Percentiles rank a stretch among this genome's conserved stretches.
phyloP scores from a whole-genome alignment of 495 filamentous ascomycete species.

The Annulohypoxylon bovei region DNA sequence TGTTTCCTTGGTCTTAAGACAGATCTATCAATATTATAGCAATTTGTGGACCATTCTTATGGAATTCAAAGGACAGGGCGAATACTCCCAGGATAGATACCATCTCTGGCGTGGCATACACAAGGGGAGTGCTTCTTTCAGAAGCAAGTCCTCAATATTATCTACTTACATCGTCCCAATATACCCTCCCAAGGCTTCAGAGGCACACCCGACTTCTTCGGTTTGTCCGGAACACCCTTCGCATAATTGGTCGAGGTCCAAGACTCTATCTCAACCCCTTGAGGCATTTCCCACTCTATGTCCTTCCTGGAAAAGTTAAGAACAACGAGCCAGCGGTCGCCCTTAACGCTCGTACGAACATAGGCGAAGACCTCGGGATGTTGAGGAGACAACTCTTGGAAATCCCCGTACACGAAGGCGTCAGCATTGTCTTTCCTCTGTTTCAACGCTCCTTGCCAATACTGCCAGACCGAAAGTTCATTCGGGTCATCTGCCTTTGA shows the following conservation, averaged over 20 bases:
- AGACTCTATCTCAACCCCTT: slow-evolving; percentile 14
- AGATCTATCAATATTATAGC: neutral
- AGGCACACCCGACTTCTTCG: slow-evolving; percentile 24
- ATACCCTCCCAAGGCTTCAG: slow-evolving; percentile 43
- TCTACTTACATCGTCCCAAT: slow-evolving; percentile 27
- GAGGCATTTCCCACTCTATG: slow-evolving; percentile 36
- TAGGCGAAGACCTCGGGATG: slow-evolving; percentile 46
- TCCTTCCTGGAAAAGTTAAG: slow-evolving; percentile 43
- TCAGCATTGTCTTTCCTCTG: slow-evolving; percentile 62
- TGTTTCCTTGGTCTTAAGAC: neutral
- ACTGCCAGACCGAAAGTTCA: slow-evolving; percentile 52
- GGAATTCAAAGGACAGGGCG: neutral
- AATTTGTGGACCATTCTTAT: neutral
- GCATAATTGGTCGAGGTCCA: slow-evolving; percentile 35
- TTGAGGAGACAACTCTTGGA: slow-evolving; percentile 47
- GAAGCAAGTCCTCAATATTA: neutral
- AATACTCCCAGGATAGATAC: neutral
- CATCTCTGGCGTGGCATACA: too few relatives aligned
- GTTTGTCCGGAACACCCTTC: slow-evolving; percentile 26
- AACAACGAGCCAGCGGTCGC: slow-evolving; percentile 42
- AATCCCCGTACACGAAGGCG: slow-evolving; percentile 70
- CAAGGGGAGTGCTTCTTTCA: neutral
- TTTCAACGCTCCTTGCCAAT: slow-evolving; percentile 57
- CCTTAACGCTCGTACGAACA: slow-evolving; percentile 35
- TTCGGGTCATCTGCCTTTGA: slow-evolving; percentile 37